phyloP scores from a whole-genome alignment of 257 asterid genomes.

The Scutellaria baicalensis region DNA sequence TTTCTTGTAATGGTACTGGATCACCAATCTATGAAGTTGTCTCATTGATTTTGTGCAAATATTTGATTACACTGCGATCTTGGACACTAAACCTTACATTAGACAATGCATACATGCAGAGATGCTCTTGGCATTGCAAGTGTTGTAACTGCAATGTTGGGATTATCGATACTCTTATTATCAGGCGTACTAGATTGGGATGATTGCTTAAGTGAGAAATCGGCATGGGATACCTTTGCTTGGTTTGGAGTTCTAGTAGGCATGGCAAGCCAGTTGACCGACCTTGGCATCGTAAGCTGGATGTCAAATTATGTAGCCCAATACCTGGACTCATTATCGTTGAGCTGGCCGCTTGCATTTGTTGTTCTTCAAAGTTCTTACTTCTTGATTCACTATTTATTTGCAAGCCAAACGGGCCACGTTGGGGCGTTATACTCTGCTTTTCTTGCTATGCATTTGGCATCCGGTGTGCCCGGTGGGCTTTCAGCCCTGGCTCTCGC shows the following conservation, averaged over 20 bases:
- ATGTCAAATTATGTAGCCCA: conserved; percentile 59
- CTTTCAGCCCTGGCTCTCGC: conserved; percentile 69
- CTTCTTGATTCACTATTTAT: conserved; percentile 66
- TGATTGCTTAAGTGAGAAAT: conserved; percentile 70
- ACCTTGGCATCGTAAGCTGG: conserved; percentile 67
- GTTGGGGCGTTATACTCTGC: conserved; percentile 85
- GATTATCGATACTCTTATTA: conserved; percentile 57
- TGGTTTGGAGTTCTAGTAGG: conserved; percentile 82
- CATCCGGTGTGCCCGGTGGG: conserved; percentile 68
- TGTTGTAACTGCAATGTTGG: conserved; percentile 81
- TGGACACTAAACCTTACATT: neutral
- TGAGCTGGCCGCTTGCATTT: conserved; percentile 73
- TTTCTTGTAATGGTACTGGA: neutral
- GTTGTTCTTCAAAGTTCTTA: conserved; percentile 60
- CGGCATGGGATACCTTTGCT: conserved; percentile 83
- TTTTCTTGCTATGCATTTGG: conserved; percentile 76
- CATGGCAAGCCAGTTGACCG: conserved; percentile 69
- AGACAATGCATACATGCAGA: conserved; percentile 22
- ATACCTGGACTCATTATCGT: conserved; percentile 40
- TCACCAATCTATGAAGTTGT: neutral
- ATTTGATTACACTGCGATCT: neutral
- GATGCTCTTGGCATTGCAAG: conserved; percentile 55
- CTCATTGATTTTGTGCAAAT: neutral
- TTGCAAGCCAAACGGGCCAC: conserved; percentile 80
- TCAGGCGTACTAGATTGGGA: conserved; percentile 76